These are phyloP conservation scores for Solanum pinnatisectum DNA, from an alignment of 257 asterid species.

Conservation along the genomic window DNA sequence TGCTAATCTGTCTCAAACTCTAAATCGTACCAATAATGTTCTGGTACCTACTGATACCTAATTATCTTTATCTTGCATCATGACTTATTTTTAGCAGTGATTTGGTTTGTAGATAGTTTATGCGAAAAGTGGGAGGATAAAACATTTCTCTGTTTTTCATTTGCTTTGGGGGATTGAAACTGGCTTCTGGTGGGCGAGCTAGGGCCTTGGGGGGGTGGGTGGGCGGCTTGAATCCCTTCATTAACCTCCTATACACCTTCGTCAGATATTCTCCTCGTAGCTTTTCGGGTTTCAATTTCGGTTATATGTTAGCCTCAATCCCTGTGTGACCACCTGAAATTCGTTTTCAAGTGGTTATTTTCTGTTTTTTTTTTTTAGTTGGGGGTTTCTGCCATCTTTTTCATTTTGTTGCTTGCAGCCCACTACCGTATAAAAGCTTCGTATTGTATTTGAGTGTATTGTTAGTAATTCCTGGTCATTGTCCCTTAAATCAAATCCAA, in stretches of 20 bases:
- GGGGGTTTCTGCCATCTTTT: not conserved
- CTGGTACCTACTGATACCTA: slow-evolving; percentile 21
- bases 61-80: not conserved
- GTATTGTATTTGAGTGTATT: not conserved
- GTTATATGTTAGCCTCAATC: not conserved
- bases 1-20: slow-evolving; percentile 28
- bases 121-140: not conserved
- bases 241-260: not conserved
- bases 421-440: not conserved
- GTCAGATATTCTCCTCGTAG: not conserved
- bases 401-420: not conserved
- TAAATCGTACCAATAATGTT: slow-evolving; percentile 18
- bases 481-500: not conserved
- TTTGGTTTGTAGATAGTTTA: not conserved
- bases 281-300: not conserved
- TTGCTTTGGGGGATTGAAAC: not conserved
- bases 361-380: not conserved
- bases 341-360: not conserved
- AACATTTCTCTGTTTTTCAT: not conserved
- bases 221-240: not conserved
- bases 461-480: not conserved
- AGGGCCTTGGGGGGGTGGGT: not conserved
- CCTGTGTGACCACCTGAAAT: not conserved
- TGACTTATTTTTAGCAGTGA: not conserved
- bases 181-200: not conserved